Evolutionary conservation across 768 basidiomycete genomes (phyloP).

Genomic region (Grammothele lineata): DNA sequence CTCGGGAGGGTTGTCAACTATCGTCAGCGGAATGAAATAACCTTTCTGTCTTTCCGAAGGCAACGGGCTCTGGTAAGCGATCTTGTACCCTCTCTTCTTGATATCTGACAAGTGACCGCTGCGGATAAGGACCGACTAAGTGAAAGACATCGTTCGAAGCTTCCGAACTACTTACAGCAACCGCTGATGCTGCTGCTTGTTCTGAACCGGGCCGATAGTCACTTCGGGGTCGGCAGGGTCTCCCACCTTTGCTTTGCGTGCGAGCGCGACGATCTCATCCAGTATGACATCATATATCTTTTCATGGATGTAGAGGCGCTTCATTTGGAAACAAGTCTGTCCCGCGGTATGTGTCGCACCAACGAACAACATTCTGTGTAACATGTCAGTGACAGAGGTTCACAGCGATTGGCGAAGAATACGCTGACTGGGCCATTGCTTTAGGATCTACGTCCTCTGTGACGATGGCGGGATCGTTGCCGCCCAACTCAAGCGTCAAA

Average conservation of each 20-base stretch:
- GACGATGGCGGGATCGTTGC: constrained; percentile 14
- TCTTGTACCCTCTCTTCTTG: constrained; percentile 9
- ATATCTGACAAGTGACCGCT: constrained; percentile 4
- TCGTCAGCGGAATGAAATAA: constrained; percentile 4
- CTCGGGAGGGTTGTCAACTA: constrained; percentile 12
- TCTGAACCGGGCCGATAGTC: constrained; percentile 3
- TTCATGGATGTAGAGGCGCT: constrained; percentile 1
- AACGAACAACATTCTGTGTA: background rate
- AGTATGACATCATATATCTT: background rate
- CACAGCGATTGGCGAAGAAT: background rate
- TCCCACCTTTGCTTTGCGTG: background rate
- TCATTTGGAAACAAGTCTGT: background rate
- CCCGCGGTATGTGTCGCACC: background rate
- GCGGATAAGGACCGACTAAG: background rate
- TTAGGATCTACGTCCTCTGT: constrained; percentile 6
- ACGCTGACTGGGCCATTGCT: constrained; percentile 3
- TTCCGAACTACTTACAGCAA: background rate
- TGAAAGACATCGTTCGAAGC: background rate
- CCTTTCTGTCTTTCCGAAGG: background rate
- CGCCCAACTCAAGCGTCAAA: constrained; percentile 13
- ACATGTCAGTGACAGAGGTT: background rate
- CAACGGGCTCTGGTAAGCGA: constrained; percentile 1
- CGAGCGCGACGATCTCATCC: constrained; percentile 1
- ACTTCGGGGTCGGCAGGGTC: constrained; percentile 1
- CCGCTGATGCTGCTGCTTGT: background rate